phyloP scores from a whole-genome alignment of 345 rosid genomes.

The Kernera saxatilis region DNA sequence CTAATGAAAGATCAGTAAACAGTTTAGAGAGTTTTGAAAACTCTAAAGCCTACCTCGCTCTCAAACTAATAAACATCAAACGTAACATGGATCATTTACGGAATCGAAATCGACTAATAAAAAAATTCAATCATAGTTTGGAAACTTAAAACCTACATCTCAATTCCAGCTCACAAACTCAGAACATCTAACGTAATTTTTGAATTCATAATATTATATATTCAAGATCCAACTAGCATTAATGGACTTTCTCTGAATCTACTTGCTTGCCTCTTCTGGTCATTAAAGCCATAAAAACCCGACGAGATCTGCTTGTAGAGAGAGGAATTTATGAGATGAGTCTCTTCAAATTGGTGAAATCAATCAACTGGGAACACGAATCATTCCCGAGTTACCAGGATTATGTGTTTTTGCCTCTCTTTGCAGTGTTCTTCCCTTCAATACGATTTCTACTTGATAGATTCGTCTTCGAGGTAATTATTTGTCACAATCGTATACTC shows the following conservation, averaged over 20 bases:
- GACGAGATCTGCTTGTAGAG: background rate
- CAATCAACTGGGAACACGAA: constrained; percentile 70
- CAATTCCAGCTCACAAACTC: too few species aligned
- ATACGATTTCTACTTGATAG: constrained; percentile 81
- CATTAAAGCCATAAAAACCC: background rate
- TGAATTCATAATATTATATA: too few species aligned
- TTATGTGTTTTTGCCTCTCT: constrained; percentile 59
- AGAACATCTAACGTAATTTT: too few species aligned
- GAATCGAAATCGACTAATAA: too few species aligned
- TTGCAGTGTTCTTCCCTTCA: constrained; percentile 68
- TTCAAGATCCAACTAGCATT: background rate
- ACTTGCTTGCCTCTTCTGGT: background rate
- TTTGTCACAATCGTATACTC: background rate
- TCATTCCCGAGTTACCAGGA: constrained; percentile 78
- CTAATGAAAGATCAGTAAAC: too few species aligned
- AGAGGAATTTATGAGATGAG: constrained; percentile 41
- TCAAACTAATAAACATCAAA: too few species aligned
- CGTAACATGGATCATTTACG: too few species aligned
- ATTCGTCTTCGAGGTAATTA: constrained; percentile 81
- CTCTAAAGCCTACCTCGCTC: too few species aligned
- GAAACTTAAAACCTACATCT: too few species aligned
- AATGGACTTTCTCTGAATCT: constrained; percentile 2
- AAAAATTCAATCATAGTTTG: too few species aligned
- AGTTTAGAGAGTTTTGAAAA: too few species aligned
- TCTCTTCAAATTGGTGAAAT: constrained; percentile 40